phyloP scores from a whole-genome alignment of 192 early-diverging fungal species.

The Umbelopsis ramanniana region DNA sequence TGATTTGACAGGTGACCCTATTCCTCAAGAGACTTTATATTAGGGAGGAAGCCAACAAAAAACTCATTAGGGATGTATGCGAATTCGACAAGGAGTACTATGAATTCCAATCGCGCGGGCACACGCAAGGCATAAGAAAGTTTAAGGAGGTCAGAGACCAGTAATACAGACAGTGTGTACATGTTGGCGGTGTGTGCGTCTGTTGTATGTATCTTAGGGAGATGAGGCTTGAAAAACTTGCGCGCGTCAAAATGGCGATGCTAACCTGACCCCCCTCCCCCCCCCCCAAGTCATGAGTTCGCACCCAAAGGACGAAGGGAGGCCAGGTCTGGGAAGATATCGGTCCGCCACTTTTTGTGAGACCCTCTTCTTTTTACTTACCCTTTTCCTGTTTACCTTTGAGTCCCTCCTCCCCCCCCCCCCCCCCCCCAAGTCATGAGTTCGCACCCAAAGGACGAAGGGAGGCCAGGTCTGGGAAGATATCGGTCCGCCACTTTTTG shows the following conservation, averaged over 20 bases:
- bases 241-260: constrained; percentile 3
- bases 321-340: constrained; percentile 10
- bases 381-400: constrained; percentile 16
- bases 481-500: constrained; percentile 23
- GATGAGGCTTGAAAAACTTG: neutral
- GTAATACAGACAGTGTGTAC: neutral
- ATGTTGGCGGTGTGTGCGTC: too few species aligned
- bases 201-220: neutral
- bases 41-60: constrained; percentile 11
- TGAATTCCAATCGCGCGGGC: constrained; percentile 17
- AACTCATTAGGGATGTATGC: constrained; percentile 11
- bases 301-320: neutral
- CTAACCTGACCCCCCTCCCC: constrained; percentile 20
- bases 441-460: too few species aligned
- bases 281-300: constrained; percentile 12
- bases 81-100: constrained; percentile 21
- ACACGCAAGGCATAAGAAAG: neutral
- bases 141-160: neutral
- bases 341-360: constrained; percentile 22
- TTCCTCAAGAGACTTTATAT: constrained; percentile 5
- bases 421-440: too few species aligned
- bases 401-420: neutral
- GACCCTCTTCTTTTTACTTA: constrained; percentile 14
- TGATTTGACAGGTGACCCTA: constrained; percentile 24
- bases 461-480: constrained; percentile 21